These are phyloP conservation scores for Cytauxzoon felis DNA, from an alignment of 169 alveolate species.

Conservation along the genomic window DNA sequence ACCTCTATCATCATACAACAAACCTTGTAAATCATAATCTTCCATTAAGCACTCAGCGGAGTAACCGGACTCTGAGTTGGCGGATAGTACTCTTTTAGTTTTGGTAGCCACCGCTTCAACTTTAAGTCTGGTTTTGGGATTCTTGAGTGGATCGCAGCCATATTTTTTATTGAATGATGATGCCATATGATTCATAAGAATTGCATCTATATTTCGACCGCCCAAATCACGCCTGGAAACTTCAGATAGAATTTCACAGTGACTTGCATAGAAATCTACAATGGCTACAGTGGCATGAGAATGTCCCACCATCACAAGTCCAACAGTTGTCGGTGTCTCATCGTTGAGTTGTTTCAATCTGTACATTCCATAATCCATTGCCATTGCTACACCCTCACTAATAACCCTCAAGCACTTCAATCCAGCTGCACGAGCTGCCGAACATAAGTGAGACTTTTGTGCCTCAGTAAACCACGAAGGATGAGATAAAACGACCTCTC, in stretches of 20 bases:
- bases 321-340: constrained; percentile 87
- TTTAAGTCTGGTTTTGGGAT: constrained; percentile 85
- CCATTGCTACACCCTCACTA: constrained; percentile 94
- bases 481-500: constrained; percentile 81
- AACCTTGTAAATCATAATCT: constrained; percentile 86
- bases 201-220: constrained; percentile 92
- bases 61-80: constrained; percentile 89
- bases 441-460: constrained; percentile 89
- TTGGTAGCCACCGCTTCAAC: constrained; percentile 92
- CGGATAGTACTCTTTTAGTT: constrained; percentile 93
- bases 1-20: constrained; percentile 31
- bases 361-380: constrained; percentile 95
- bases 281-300: constrained; percentile 87
- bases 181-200: constrained; percentile 85
- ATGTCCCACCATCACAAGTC: constrained; percentile 92
- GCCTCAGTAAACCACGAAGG: constrained; percentile 87
- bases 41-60: constrained; percentile 92
- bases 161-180: constrained; percentile 82
- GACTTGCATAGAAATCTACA: constrained; percentile 85
- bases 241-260: constrained; percentile 85
- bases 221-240: constrained; percentile 91
- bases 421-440: constrained; percentile 91
- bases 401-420: constrained; percentile 87
- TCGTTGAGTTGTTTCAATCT: constrained; percentile 88
- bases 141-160: constrained; percentile 84